Base-by-base conservation (phyloP, 306 rosid genomes). In the Trifolium subterraneum region DNA sequence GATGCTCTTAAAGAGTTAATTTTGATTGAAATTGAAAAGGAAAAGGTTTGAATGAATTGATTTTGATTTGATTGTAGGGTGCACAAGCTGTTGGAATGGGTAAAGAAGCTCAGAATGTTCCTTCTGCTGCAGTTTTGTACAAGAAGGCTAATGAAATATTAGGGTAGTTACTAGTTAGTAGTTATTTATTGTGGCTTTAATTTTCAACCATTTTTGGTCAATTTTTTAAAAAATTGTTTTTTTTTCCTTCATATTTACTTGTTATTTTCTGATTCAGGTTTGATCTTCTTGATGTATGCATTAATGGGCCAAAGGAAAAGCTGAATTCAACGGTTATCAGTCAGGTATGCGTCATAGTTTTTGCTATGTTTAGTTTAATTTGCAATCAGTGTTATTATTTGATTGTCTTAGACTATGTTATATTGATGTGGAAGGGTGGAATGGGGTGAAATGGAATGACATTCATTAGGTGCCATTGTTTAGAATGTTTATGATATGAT, bases 1-100 rank as follows among this genome's bases (percentile, higher is more conserved):
- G 22, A 9, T 16, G 31, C 12, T 27, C 6, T 15, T 52, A 16
- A 0, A 2, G 3, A 29, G 33, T 29, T 29, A 16, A 18, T 74
- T 70, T 59, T 58, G 8, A 36, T 27, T 55, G 18, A 19, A 18
- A 63, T 50, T 72, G 55, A 41, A 72, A 51, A 0, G 47, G 45
- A 16, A 52, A 20, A 20, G 2, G 10, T 64, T 12, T 56, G 7
- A 10, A 65, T 3, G 6, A 59, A 39, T 52, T 16, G 70, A 70
- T 20, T 20, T 39, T 55, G 23, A 31, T 71, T 54, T 41, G 44
- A 38, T 38, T 81, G 63, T 80, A 95, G 99, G 99, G 99, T 70
- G 98, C 99, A 18, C 99, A 95, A 87, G 88, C 93, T 44, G 84
- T 92, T 81, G 98, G 97, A 82, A 95, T 95, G 97, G 99, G 96